Evolutionary conservation across 2,329 filamentous ascomycete species (phyloP).

Genomic region (Mariannaea elegans): DNA sequence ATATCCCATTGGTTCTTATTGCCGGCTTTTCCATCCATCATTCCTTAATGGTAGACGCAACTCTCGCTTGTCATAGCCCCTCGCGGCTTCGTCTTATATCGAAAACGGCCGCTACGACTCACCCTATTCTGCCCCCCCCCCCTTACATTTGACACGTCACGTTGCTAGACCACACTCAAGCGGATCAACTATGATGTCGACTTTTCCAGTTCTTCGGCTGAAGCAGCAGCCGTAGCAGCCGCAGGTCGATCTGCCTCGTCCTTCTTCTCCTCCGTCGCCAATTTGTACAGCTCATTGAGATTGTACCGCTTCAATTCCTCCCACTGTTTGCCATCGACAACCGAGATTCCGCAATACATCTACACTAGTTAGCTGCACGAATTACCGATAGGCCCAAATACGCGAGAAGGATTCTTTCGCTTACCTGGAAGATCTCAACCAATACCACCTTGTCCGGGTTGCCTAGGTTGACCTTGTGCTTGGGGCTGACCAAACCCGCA

Average conservation of each 20-base stretch:
- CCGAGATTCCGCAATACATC: constrained; percentile 81
- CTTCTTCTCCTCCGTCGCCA: constrained; percentile 32
- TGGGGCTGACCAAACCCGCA: constrained; percentile 69
- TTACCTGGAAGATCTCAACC: constrained; percentile 82
- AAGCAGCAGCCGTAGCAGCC: constrained; percentile 1
- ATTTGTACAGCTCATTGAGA: constrained; percentile 74
- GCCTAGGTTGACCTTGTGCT: constrained; percentile 80
- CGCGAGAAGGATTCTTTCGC: constrained; percentile 27
- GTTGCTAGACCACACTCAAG: neutral
- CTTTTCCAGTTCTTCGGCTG: constrained; percentile 24
- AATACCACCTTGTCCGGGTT: constrained; percentile 82
- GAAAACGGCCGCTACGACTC: constrained; percentile 17
- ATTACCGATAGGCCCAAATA: constrained; percentile 29
- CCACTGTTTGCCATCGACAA: constrained; percentile 75
- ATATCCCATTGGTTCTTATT: constrained; percentile 9
- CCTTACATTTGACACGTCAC: constrained; percentile 23
- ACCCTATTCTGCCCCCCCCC: neutral
- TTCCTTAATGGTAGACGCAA: constrained; percentile 6
- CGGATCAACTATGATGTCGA: constrained; percentile 28
- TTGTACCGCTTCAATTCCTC: constrained; percentile 81
- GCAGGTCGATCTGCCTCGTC: constrained; percentile 15
- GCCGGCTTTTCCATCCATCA: neutral
- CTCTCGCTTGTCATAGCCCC: constrained; percentile 15
- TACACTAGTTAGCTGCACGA: constrained; percentile 47
- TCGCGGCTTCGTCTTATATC: constrained; percentile 4